These are phyloP conservation scores for Uromyces viciae-fabae DNA, from an alignment of 1,284 basidiomycete genomes.

Conservation along the genomic window DNA sequence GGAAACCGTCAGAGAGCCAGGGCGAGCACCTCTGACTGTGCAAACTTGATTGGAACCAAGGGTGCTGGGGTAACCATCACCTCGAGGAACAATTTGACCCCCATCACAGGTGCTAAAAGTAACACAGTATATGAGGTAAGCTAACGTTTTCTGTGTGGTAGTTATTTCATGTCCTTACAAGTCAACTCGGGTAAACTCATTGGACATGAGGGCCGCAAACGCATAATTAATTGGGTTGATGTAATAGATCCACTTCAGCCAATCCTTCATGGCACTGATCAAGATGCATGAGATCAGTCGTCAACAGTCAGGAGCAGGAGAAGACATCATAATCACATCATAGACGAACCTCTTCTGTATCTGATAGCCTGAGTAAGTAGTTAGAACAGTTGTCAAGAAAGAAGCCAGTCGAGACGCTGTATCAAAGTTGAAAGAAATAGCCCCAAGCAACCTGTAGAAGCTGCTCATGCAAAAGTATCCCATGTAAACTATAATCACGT, in stretches of 20 bases:
- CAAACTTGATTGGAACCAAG: constrained; percentile 58
- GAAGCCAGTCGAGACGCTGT: constrained; percentile 59
- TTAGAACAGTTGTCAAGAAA: constrained; percentile 59
- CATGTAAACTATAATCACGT: constrained; percentile 52
- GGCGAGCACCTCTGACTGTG: constrained; percentile 52
- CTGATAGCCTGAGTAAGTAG: constrained; percentile 54
- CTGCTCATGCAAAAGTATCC: constrained; percentile 50
- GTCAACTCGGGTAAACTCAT: constrained; percentile 70
- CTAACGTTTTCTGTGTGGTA: no score
- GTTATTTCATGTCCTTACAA: constrained; percentile 45
- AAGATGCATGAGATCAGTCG: background rate
- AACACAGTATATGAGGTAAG: background rate
- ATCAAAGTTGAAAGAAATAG: constrained; percentile 52
- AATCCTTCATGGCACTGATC: constrained; percentile 15
- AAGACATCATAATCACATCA: background rate
- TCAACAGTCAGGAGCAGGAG: constrained; percentile 38
- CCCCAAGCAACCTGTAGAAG: constrained; percentile 59
- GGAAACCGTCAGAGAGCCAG: constrained; percentile 53
- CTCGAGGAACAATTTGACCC: constrained; percentile 54
- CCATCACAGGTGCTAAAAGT: constrained; percentile 48
- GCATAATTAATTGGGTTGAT: constrained; percentile 66
- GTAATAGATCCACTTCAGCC: constrained; percentile 59
- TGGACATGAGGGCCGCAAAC: constrained; percentile 74
- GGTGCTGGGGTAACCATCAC: constrained; percentile 53
- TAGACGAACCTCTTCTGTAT: constrained; percentile 53